phyloP scores from a whole-genome alignment of 2,329 filamentous ascomycete species.

The Podosphaera leucotricha region DNA sequence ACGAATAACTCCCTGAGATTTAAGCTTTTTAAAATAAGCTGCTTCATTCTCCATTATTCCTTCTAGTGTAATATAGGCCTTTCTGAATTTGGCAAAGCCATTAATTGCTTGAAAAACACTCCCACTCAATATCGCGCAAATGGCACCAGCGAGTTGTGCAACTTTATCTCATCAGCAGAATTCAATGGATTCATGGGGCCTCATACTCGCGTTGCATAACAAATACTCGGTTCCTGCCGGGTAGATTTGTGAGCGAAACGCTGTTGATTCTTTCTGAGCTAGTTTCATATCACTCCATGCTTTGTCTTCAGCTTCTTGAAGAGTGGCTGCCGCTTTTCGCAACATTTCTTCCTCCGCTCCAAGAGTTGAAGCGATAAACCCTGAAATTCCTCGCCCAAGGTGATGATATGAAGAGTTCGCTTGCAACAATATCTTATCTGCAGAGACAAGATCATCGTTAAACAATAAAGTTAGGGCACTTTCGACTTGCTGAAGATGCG shows the following conservation, averaged over 20 bases:
- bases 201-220: conserved; percentile 42
- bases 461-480: conserved; percentile 49
- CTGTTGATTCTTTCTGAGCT: conserved; percentile 40
- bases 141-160: conserved; percentile 69
- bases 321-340: conserved; percentile 49
- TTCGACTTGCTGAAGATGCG: conserved; percentile 35
- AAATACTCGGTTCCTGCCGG: conserved; percentile 69
- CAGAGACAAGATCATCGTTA: conserved; percentile 73
- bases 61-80: conserved; percentile 67
- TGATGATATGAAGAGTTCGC: conserved; percentile 72
- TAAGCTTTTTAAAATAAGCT: conserved; percentile 21
- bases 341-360: conserved; percentile 86
- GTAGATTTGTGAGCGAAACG: conserved; percentile 37
- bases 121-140: conserved; percentile 77
- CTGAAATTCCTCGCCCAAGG: conserved; percentile 57
- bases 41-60: conserved; percentile 54
- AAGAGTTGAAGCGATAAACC: conserved; percentile 66
- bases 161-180: conserved; percentile 17
- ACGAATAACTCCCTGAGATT: conserved; percentile 1
- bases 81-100: conserved; percentile 79
- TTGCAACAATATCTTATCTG: conserved; percentile 47
- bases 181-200: neutral
- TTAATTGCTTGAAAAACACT: conserved; percentile 76
- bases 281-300: conserved; percentile 56
- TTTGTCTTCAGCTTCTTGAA: conserved; percentile 52